These are phyloP conservation scores for Selaginella moellendorffii DNA, from an alignment of 75 land plant species.

Conservation along the genomic window DNA sequence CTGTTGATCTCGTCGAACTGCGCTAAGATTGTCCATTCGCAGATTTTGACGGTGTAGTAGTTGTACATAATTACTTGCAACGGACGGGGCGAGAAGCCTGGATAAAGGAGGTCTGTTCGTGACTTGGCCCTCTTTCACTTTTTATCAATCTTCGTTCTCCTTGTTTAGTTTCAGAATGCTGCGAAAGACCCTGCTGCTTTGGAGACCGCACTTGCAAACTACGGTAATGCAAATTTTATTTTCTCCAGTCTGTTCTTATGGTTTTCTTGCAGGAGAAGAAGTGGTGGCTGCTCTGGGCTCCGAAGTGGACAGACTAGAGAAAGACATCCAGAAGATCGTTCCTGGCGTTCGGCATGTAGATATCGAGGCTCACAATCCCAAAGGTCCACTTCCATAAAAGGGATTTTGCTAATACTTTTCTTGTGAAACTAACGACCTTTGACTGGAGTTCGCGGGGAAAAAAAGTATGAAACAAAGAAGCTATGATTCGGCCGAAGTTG, in stretches of 20 bases:
- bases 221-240: constrained; percentile 37
- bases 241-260: not conserved
- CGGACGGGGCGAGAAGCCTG: constrained; percentile 75
- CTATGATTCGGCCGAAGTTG: too few species aligned
- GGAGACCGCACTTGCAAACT: constrained; percentile 54
- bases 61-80: constrained; percentile 77
- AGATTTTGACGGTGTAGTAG: constrained; percentile 93
- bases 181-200: constrained; percentile 44
- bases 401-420: not conserved
- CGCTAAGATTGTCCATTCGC: not conserved
- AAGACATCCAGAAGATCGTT: constrained; percentile 76
- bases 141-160: not conserved
- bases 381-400: constrained; percentile 26
- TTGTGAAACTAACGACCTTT: not conserved
- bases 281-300: constrained; percentile 79
- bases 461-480: too few species aligned
- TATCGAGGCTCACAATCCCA: constrained; percentile 92
- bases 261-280: constrained; percentile 56
- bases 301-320: constrained; percentile 90
- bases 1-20: too few species aligned
- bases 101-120: constrained; percentile 53
- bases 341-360: constrained; percentile 97
- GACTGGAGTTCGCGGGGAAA: too few species aligned
- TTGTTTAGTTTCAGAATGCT: constrained; percentile 62
- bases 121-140: not conserved